Percentiles rank a stretch among this genome's conserved stretches.
phyloP scores from a whole-genome alignment of 176 grass and related monocot species.

The Oryza meridionalis region DNA sequence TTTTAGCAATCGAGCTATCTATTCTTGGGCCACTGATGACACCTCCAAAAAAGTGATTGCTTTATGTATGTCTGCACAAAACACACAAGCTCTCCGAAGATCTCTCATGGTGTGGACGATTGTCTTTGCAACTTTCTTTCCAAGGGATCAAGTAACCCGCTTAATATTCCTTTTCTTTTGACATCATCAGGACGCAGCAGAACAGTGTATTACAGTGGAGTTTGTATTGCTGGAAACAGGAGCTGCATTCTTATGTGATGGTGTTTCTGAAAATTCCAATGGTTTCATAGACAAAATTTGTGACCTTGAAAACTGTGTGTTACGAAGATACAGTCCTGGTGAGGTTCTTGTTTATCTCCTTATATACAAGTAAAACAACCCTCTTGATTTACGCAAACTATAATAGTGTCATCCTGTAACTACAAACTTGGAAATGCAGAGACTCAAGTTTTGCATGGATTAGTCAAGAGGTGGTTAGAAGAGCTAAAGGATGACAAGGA shows the following conservation, averaged over 20 bases:
- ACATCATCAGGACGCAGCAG: slow-evolving; percentile 74
- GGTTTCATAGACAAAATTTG: slow-evolving; percentile 61
- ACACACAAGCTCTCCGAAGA: slow-evolving; percentile 63
- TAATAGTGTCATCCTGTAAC: background rate
- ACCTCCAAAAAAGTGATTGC: slow-evolving; percentile 91
- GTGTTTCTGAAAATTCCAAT: slow-evolving; percentile 36
- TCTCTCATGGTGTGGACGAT: slow-evolving; percentile 69
- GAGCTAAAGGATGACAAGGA: slow-evolving; percentile 81
- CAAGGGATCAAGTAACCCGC: background rate
- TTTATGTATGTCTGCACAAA: slow-evolving; percentile 64
- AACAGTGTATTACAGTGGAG: slow-evolving; percentile 77
- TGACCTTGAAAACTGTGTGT: slow-evolving; percentile 88
- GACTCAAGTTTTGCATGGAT: slow-evolving; percentile 57
- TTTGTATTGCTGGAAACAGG: slow-evolving; percentile 74
- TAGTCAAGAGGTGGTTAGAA: slow-evolving; percentile 92
- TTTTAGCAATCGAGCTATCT: slow-evolving; percentile 73
- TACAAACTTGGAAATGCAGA: slow-evolving; percentile 53
- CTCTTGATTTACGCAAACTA: slow-evolving; percentile 4
- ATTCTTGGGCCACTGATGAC: slow-evolving; percentile 79
- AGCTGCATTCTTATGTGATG: slow-evolving; percentile 46
- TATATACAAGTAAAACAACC: slow-evolving; percentile 4
- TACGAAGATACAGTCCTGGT: slow-evolving; percentile 75
- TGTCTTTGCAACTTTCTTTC: background rate
- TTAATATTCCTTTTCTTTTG: background rate
- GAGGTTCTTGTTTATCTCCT: slow-evolving; percentile 29